phyloP scores from a whole-genome alignment of 2,329 filamentous ascomycete species.

The Berkeleyomyces basicola region DNA sequence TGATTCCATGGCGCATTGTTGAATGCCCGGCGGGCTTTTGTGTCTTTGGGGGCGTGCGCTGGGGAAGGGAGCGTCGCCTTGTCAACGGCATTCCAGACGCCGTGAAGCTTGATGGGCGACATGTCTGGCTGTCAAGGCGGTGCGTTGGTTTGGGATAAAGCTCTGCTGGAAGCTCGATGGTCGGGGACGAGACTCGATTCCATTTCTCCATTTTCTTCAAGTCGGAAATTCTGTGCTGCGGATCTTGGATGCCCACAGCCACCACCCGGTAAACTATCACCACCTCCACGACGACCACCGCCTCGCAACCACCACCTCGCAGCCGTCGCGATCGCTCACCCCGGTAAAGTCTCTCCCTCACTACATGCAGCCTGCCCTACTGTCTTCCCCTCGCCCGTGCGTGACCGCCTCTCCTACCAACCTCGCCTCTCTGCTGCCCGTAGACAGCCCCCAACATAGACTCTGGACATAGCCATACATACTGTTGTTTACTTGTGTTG shows the following conservation, averaged over 20 bases:
- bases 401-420: background rate
- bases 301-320: background rate
- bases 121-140: background rate
- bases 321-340: background rate
- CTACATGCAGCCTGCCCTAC: background rate
- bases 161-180: background rate
- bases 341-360: background rate
- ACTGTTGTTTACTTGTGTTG: background rate
- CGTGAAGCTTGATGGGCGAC: too few relatives aligned
- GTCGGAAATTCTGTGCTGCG: background rate
- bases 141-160: background rate
- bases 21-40: background rate
- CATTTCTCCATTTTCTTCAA: background rate
- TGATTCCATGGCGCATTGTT: background rate
- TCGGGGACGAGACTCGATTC: background rate
- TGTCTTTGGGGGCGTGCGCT: background rate
- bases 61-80: background rate
- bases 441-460: background rate
- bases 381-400: background rate
- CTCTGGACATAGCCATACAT: background rate
- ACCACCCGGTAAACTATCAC: background rate
- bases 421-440: background rate
- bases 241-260: background rate
- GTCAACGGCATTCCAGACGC: constrained; percentile 5
- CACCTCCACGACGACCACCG: background rate